phyloP scores from a whole-genome alignment of 805 yeast genomes.

The Nematodospora valgi region DNA sequence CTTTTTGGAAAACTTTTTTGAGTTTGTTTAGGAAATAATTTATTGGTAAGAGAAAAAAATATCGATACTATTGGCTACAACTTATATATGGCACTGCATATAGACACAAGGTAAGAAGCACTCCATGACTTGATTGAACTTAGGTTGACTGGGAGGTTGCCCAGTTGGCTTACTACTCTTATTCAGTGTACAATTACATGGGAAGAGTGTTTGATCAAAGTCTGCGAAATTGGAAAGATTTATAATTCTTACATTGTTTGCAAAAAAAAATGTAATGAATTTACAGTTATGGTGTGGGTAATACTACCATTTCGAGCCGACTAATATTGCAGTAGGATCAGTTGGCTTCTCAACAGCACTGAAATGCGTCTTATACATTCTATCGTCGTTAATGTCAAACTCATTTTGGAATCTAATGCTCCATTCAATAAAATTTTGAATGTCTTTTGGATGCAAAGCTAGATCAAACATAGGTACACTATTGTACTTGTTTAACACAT shows the following conservation, averaged over 20 bases:
- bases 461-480: constrained; percentile 22
- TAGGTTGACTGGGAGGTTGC: too few relatives aligned
- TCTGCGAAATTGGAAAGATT: too few relatives aligned
- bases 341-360: constrained; percentile 50
- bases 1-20: background rate
- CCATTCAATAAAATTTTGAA: constrained; percentile 29
- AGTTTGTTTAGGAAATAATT: constrained; percentile 1
- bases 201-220: too few relatives aligned
- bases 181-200: too few relatives aligned
- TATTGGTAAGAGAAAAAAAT: constrained; percentile 8
- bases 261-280: too few relatives aligned
- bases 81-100: constrained; percentile 3
- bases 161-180: too few relatives aligned
- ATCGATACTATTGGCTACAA: constrained; percentile 6
- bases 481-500: constrained; percentile 32
- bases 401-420: constrained; percentile 25
- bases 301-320: constrained; percentile 61
- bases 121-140: too few relatives aligned
- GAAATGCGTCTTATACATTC: constrained; percentile 47
- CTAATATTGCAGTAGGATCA: constrained; percentile 43
- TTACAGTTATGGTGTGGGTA: too few relatives aligned
- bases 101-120: too few relatives aligned
- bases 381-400: constrained; percentile 25
- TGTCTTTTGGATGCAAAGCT: constrained; percentile 4
- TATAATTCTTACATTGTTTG: too few relatives aligned